Conservation (phyloP, 2,329 filamentous ascomycete genomes). For the Nigrospora osmanthi region DNA sequence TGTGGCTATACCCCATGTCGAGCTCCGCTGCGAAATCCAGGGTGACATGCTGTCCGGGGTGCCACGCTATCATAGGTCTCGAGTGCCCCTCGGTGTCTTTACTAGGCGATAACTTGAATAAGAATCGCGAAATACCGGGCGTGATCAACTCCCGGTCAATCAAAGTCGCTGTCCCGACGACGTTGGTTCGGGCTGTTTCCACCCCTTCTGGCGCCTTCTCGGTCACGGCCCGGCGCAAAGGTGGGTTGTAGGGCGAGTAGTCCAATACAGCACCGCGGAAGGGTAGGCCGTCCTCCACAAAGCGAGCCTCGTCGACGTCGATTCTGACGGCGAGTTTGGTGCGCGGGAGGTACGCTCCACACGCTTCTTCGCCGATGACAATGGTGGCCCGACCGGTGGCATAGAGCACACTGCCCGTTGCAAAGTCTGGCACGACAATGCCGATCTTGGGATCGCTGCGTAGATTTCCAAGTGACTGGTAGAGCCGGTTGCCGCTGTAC, state of each 20-base stretch:
- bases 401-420: slow-evolving; percentile 66
- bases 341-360: slow-evolving; percentile 50
- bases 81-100: slow-evolving; percentile 4
- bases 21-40: slow-evolving; percentile 65
- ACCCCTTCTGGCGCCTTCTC: slow-evolving; percentile 34
- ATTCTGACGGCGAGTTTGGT: slow-evolving; percentile 69
- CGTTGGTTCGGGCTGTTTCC: background rate
- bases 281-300: slow-evolving; percentile 57
- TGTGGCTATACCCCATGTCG: slow-evolving; percentile 70
- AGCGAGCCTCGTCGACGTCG: slow-evolving; percentile 49
- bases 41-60: slow-evolving; percentile 69
- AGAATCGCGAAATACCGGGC: slow-evolving; percentile 59
- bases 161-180: slow-evolving; percentile 42
- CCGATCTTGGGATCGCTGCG: slow-evolving; percentile 59
- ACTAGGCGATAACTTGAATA: slow-evolving; percentile 28
- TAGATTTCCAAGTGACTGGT: slow-evolving; percentile 78
- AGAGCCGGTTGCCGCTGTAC: slow-evolving; percentile 76
- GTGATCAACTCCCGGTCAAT: slow-evolving; percentile 52
- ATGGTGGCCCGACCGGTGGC: slow-evolving; percentile 62
- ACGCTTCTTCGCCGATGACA: slow-evolving; percentile 55
- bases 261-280: slow-evolving; percentile 56
- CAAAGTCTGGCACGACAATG: slow-evolving; percentile 66
- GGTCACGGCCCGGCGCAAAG: slow-evolving; percentile 53
- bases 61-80: slow-evolving; percentile 37
- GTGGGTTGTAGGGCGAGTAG: slow-evolving; percentile 72